Evolutionary conservation across 305 asterid genomes (phyloP).

Genomic region (Fraxinus sp.): DNA sequence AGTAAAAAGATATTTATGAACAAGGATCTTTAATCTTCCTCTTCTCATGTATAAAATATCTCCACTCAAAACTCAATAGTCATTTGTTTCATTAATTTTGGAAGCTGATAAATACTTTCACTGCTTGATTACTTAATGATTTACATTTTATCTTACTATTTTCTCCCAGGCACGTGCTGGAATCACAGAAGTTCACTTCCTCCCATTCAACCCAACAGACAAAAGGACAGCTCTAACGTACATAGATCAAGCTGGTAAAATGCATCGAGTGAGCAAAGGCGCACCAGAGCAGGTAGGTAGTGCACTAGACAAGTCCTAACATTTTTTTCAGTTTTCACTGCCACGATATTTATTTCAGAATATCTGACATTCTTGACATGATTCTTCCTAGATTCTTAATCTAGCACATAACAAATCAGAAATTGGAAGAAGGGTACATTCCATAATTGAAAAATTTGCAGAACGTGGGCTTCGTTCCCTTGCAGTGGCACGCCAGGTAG

Average conservation of each 20-base stretch:
- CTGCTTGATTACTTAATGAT: neutral
- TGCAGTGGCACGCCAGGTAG: conserved; percentile 56
- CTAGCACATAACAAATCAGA: conserved; percentile 46
- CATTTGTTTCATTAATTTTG: neutral
- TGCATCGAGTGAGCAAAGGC: conserved; percentile 62
- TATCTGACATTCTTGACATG: conserved; percentile 11
- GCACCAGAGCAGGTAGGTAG: conserved; percentile 41
- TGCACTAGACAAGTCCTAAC: neutral
- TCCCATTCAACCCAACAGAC: conserved; percentile 59
- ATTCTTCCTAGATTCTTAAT: conserved; percentile 41
- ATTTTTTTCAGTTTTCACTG: neutral
- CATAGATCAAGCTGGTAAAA: conserved; percentile 45
- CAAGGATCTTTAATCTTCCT: neutral
- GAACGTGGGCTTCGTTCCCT: conserved; percentile 59
- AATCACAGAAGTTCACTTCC: conserved; percentile 51
- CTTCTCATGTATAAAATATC: neutral
- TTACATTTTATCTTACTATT: neutral
- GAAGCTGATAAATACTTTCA: neutral
- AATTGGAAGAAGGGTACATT: conserved; percentile 43
- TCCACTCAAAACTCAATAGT: neutral
- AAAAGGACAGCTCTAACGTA: conserved; percentile 57
- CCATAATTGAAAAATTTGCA: conserved; percentile 48
- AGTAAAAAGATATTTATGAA: neutral
- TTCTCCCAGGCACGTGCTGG: conserved; percentile 48
- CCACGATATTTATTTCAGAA: neutral